Percentiles rank a stretch among this genome's conserved stretches.
These are phyloP conservation scores for Leishmania gerbilli DNA, from an alignment of 208 protist genomes.

Conservation along the genomic window DNA sequence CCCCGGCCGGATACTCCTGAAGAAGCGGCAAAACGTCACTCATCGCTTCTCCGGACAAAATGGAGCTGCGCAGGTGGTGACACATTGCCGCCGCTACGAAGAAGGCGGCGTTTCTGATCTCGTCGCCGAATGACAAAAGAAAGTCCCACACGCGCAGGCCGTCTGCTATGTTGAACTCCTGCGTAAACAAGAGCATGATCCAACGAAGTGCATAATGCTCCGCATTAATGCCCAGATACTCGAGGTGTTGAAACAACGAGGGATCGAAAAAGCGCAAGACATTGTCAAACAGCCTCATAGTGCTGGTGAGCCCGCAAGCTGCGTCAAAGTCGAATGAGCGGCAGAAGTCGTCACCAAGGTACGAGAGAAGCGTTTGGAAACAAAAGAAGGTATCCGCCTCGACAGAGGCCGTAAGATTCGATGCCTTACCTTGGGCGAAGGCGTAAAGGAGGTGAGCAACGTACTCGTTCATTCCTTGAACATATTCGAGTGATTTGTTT, in stretches of 20 bases:
- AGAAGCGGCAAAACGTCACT: constrained; percentile 63
- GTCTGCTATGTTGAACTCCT: constrained; percentile 84
- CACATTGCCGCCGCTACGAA: constrained; percentile 72
- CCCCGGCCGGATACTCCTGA: constrained; percentile 54
- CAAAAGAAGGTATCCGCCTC: constrained; percentile 80
- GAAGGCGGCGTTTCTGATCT: constrained; percentile 48
- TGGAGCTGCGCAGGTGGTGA: constrained; percentile 36
- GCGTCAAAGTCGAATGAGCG: constrained; percentile 58
- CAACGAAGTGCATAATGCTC: constrained; percentile 85
- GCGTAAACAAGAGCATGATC: constrained; percentile 87
- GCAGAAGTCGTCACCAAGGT: constrained; percentile 80
- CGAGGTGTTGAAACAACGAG: constrained; percentile 53
- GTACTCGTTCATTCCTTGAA: constrained; percentile 89
- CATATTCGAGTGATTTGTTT: constrained; percentile 79
- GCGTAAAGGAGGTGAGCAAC: constrained; percentile 76
- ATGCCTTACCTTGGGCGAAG: constrained; percentile 42
- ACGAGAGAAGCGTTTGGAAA: constrained; percentile 70
- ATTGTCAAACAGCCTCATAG: constrained; percentile 65
- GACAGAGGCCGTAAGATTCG: constrained; percentile 34
- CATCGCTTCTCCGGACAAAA: constrained; percentile 44
- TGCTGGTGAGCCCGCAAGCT: constrained; percentile 55
- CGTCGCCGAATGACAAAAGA: constrained; percentile 73
- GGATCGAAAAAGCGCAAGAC: constrained; percentile 69
- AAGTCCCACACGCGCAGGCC: constrained; percentile 87
- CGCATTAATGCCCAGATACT: constrained; percentile 39